Evolutionary conservation across 2,329 filamentous ascomycete species (phyloP).

Genomic region (Sclerotinia borealis): DNA sequence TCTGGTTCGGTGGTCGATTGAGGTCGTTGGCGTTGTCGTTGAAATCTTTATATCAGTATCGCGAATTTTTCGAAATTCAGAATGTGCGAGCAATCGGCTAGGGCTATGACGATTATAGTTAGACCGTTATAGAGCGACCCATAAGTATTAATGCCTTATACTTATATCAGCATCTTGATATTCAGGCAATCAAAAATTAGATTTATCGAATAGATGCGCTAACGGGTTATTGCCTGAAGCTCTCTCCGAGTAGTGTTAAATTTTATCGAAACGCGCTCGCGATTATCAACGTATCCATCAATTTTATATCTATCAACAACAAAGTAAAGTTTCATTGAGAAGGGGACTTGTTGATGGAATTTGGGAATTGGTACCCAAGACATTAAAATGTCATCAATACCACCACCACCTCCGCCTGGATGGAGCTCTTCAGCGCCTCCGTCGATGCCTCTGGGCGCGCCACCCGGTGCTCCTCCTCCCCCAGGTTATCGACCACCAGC

Average conservation of each 20-base stretch:
- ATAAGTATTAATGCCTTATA: background rate
- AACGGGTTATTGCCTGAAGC: constrained; percentile 4
- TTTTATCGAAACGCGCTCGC: constrained; percentile 11
- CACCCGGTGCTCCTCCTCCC: constrained; percentile 60
- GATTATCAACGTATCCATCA: constrained; percentile 1
- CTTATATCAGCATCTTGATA: background rate
- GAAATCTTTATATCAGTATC: constrained; percentile 6
- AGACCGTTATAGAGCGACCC: background rate
- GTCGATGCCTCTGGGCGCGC: constrained; percentile 42
- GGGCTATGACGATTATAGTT: constrained; percentile 9
- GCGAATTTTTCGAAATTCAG: constrained; percentile 3
- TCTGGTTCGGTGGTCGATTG: constrained; percentile 32
- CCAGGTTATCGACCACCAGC: constrained; percentile 76
- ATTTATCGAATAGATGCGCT: constrained; percentile 6
- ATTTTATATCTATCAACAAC: constrained; percentile 8
- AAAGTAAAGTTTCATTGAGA: constrained; percentile 7
- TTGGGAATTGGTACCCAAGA: constrained; percentile 22
- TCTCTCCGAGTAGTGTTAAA: constrained; percentile 1
- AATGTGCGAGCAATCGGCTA: constrained; percentile 11
- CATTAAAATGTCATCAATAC: constrained; percentile 50
- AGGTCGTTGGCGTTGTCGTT: constrained; percentile 19
- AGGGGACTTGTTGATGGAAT: constrained; percentile 19
- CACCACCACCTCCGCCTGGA: constrained; percentile 63
- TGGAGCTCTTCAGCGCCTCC: constrained; percentile 50
- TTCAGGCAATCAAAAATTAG: constrained; percentile 2